A percentile compares a stretch with the other conserved stretches of the same genome.
phyloP scores from a whole-genome alignment of 139 green algal genomes.

The Haematococcus sp. region DNA sequence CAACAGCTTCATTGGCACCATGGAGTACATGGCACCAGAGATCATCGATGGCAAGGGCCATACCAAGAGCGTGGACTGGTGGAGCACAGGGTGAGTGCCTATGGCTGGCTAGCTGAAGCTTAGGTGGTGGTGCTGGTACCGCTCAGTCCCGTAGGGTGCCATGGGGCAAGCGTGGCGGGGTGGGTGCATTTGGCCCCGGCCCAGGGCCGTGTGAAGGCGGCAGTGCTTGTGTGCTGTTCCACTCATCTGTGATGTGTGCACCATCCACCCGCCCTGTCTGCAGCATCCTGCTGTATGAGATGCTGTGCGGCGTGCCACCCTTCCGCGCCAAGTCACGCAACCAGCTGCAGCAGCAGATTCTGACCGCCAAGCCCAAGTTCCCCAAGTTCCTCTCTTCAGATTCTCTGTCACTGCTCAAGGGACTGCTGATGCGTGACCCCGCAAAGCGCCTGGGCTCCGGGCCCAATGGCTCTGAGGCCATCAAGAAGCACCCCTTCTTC shows the following conservation, averaged over 20 bases:
- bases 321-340: slow-evolving; percentile 84
- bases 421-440: slow-evolving; percentile 81
- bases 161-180: too few species aligned
- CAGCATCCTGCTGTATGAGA: slow-evolving; percentile 94
- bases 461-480: slow-evolving; percentile 50
- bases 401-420: slow-evolving; percentile 58
- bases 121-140: too few species aligned
- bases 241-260: too few species aligned
- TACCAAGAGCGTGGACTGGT: slow-evolving; percentile 94
- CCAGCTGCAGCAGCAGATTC: slow-evolving; percentile 88
- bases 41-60: slow-evolving; percentile 86
- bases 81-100: slow-evolving; percentile 72
- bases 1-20: slow-evolving; percentile 95
- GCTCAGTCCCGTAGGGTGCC: too few species aligned
- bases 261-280: not conserved
- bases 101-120: too few species aligned
- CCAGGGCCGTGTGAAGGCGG: too few species aligned
- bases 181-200: too few species aligned
- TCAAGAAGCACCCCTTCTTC: slow-evolving; percentile 92
- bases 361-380: slow-evolving; percentile 40
- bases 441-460: slow-evolving; percentile 81
- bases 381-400: slow-evolving; percentile 45
- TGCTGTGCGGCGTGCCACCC: slow-evolving; percentile 90
- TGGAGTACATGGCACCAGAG: slow-evolving; percentile 88
- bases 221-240: too few species aligned